Base-by-base conservation (phyloP, 2,329 filamentous ascomycete species). In the Clonostachys rosea region DNA sequence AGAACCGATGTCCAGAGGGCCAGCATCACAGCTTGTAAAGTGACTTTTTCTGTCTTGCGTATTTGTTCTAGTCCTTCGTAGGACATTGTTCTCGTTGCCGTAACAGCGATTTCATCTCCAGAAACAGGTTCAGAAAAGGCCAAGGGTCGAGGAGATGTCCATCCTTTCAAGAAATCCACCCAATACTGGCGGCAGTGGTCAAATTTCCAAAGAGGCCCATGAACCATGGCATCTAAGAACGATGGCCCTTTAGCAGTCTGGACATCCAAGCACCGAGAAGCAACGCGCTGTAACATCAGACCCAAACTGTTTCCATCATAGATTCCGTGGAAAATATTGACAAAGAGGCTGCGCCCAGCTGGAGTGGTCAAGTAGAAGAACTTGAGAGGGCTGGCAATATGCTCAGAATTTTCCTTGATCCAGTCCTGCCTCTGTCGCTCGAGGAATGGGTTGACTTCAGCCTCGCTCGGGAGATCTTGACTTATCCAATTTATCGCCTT, bases 231-330 rank as follows among this genome's bases (percentile, higher is more conserved):
- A 5, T 89, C 79, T 5, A 86, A 62, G 57, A 94, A 95, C 0
- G 70, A 59, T 1, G 81, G 81, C 0, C 70, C 71, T 8, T 61
- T 56, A 1, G 59, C 2, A 3, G 55, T 36, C 49, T 56, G 8
- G 42, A 56, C 20, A 4, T 45, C 45, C 4, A 35, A 13, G 40
- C 63, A 63, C 8, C 55, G 42, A 9, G 44, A 40, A 30, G 58
- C 14, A 58, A 95, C 71, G 17, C 74, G 66, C 4, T 77, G 61
- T 17, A 95, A 73, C 37, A 95, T 74, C 20, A 89, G 62, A 2
- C 78, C 74, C 37, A 95, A 76, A 50, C 90, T 92, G 53, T 79
- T 86, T 2, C 90, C 91, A 63, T 96, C 91, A 56, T 96, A 96
- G 0, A 96, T 64, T 0, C 80, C 90, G 60, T 96, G 91, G 65